Base-by-base conservation (phyloP, 805 yeast genomes). In the Starmera amethionina region DNA sequence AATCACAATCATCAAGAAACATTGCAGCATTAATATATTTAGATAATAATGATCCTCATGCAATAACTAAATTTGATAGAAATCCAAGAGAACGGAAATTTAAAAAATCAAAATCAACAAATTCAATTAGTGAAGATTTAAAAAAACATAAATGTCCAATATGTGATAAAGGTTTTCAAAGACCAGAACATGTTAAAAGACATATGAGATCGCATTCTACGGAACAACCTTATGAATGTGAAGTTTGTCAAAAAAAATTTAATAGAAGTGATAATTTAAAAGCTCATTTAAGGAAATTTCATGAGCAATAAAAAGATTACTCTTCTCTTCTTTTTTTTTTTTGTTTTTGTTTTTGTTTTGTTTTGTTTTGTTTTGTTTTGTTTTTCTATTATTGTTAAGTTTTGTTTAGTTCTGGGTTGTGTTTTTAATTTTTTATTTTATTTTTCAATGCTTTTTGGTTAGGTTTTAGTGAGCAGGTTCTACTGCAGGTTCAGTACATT, bases 201-300 rank as follows among this genome's bases (percentile, higher is more conserved):
- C 96, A 88, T 59, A 63, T 70, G 56, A 69, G 88, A 48, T 68
- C 88, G 1, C 97, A 88, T 58, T 75, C 87, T 5, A 74, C 77
- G 46, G 90, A 83, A 46, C 70, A 94, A 43, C 95, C 96, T 0
- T 88, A 73, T 53, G 59, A 58, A 31, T 84, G 96, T 58, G 61
- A 65, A 6, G 65, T 64, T 13, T 86, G 95, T 61, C 69, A 65
- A 2, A 79, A 79, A 45, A 57, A 76, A 30, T 86, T 86, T 55
- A 70, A 78, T 31, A 68, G 95, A 47, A 79, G 79, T 42, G 89
- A 88, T 47, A 94, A 88, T 62, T 66, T 88, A 40, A 71, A 79
- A 40, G 86, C 93, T 13, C 97, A 88, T 56, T 59, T 77, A 51
- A 73, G 79, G 54, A 78, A 78, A 54, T 77, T 77, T 36, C 85